phyloP scores from a whole-genome alignment of 352 stramenopile genomes.

The Phytopythium sindhum region DNA sequence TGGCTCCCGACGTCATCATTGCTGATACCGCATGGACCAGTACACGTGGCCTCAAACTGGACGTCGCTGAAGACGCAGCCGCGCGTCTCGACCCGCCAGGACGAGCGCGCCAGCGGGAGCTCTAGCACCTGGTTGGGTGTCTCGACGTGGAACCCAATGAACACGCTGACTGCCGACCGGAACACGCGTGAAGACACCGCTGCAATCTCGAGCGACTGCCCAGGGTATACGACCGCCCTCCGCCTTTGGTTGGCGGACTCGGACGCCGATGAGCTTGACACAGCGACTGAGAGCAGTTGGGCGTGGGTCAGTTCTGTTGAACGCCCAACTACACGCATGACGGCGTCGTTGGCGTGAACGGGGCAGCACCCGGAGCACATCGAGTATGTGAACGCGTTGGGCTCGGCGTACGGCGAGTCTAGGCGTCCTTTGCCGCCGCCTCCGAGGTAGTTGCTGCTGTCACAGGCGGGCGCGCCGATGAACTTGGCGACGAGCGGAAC shows the following conservation, averaged over 20 bases:
- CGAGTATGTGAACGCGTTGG: slow-evolving; percentile 43
- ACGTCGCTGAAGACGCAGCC: slow-evolving; percentile 45
- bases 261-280: not conserved
- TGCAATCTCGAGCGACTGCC: slow-evolving; percentile 45
- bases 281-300: slow-evolving; percentile 14
- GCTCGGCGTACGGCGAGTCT: slow-evolving; percentile 48
- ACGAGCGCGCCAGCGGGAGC: slow-evolving; percentile 30
- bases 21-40: slow-evolving; percentile 31
- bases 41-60: slow-evolving; percentile 45
- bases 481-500: slow-evolving; percentile 64
- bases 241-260: slow-evolving; percentile 9
- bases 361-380: slow-evolving; percentile 69
- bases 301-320: slow-evolving; percentile 21
- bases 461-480: slow-evolving; percentile 55
- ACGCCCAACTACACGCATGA: slow-evolving; percentile 34
- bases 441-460: slow-evolving; percentile 15
- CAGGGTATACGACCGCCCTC: slow-evolving; percentile 36
- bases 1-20: not conserved
- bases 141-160: slow-evolving; percentile 68
- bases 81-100: slow-evolving; percentile 66
- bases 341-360: slow-evolving; percentile 44
- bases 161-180: slow-evolving; percentile 61
- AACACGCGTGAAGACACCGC: slow-evolving; percentile 47
- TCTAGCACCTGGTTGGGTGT: slow-evolving; percentile 69
- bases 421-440: slow-evolving; percentile 35